A percentile compares a stretch with the other conserved stretches of the same genome.
Conservation (phyloP, 331 rosid genomes). For the Cydonia oblonga region DNA sequence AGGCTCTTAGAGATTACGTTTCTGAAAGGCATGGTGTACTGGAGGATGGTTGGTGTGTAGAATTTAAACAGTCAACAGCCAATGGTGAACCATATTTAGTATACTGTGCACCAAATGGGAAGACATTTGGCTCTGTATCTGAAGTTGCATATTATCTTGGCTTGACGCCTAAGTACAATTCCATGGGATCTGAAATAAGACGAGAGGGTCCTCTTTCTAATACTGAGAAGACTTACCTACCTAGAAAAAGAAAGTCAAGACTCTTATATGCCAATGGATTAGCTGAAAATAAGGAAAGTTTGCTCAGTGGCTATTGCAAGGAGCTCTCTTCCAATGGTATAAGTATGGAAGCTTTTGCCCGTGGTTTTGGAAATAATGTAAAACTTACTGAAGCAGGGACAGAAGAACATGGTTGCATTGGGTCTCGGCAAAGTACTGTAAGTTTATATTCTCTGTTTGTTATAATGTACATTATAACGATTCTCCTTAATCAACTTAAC, state of each 20-base stretch:
- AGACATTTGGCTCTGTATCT: slow-evolving; percentile 80
- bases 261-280: slow-evolving; percentile 46
- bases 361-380: slow-evolving; percentile 29
- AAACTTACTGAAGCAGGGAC: slow-evolving; percentile 31
- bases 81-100: slow-evolving; percentile 69
- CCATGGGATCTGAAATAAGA: slow-evolving; percentile 47
- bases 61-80: slow-evolving; percentile 52
- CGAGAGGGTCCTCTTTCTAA: slow-evolving; percentile 42
- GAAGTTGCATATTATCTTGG: slow-evolving; percentile 93
- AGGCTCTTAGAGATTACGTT: slow-evolving; percentile 83
- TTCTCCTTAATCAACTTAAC: not conserved
- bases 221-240: slow-evolving; percentile 33
- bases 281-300: slow-evolving; percentile 44
- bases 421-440: slow-evolving; percentile 38
- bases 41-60: slow-evolving; percentile 98
- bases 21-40: slow-evolving; percentile 76
- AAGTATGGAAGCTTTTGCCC: slow-evolving; percentile 20
- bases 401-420: slow-evolving; percentile 25
- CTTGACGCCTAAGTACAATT: slow-evolving; percentile 45
- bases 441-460: slow-evolving; percentile 23
- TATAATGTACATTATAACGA: not conserved
- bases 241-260: slow-evolving; percentile 66
- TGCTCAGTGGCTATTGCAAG: slow-evolving; percentile 28
- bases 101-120: slow-evolving; percentile 94
- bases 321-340: slow-evolving; percentile 38